Evolutionary conservation across 768 basidiomycete genomes (phyloP), one percentile per base, ranked within the genome.

Genomic region (Russula abietina): DNA sequence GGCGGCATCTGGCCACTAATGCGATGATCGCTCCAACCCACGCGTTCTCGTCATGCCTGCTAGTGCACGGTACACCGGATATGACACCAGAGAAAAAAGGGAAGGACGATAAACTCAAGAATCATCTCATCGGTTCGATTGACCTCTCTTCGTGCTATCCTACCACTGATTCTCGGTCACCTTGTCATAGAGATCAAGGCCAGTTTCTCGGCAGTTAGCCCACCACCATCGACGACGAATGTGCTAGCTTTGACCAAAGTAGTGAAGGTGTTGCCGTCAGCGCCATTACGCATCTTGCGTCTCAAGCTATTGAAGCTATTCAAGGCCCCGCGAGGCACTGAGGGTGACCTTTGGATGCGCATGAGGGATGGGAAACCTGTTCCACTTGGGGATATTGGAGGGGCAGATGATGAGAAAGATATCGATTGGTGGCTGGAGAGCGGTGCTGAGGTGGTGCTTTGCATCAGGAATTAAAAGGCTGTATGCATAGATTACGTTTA

Each of bases 341-440:
- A 69, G 69, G 52, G 61, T 17, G 55, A 62, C 45, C 68, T 91
- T 36, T 90, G 85, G 84, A 71, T 87, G 48, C 75, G 74, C 49
- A 79, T 88, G 77, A 71, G 73, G 22, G 80, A 85, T 67, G 77
- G 77, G 33, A 59, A 72, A 3, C 74, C 83, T 32, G 74, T 76
- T 28, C 76, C 78, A 57, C 73, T 93, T 30, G 67, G 67, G 28
- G 65, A 61, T 50, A 41, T 32, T 19, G 61, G 55, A 14, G 65
- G 59, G 17, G 41, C 50, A 1, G 67, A 80, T 32, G 83, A 88
- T 55, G 67, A 71, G 14, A 80, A 80, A 59, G 80, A 84, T 57
- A 71, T 91, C 46, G 82, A 79, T 62, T 91, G 88, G 88, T 81
- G 91, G 7, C 70, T 92, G 41, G 87, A 90, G 61, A 79, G 81